phyloP scores from a whole-genome alignment of 371 early-diverging fungal genomes.

The Actinomortierella wolfii region DNA sequence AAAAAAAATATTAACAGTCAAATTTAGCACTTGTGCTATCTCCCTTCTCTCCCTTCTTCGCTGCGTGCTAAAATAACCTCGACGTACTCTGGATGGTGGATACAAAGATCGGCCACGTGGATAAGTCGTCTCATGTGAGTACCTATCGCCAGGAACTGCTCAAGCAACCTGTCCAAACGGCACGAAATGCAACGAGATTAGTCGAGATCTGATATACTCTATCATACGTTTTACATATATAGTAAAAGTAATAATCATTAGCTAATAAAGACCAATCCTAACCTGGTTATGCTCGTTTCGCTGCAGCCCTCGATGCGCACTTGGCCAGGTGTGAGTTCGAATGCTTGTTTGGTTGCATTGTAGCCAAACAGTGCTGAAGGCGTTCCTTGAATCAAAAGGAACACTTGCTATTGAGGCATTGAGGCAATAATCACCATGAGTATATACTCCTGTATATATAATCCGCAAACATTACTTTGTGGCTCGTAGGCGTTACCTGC shows the following conservation, averaged over 20 bases:
- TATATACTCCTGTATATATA: not conserved
- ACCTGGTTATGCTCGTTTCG: constrained; percentile 31
- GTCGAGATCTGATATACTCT: not conserved
- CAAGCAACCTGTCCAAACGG: constrained; percentile 23
- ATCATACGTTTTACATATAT: not conserved
- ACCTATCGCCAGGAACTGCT: constrained; percentile 43
- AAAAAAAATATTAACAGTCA: not conserved
- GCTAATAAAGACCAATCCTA: not conserved
- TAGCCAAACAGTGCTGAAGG: constrained; percentile 23
- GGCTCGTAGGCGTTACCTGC: constrained; percentile 4
- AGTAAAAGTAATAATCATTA: not conserved
- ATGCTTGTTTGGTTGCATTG: constrained; percentile 13
- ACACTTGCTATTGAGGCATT: constrained; percentile 7
- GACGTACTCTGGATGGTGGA: constrained; percentile 45
- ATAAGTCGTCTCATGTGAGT: constrained; percentile 47
- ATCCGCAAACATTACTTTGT: not conserved
- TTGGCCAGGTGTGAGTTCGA: constrained; percentile 28
- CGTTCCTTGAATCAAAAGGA: constrained; percentile 24
- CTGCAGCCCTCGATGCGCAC: constrained; percentile 54
- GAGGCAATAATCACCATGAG: not conserved
- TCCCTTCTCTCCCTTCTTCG: too few species aligned
- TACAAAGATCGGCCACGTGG: constrained; percentile 42
- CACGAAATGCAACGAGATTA: not conserved
- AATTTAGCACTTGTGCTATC: not conserved
- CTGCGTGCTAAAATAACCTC: not conserved